Evolutionary conservation across 2,329 filamentous ascomycete species (phyloP).

Genomic region (Trichothecium sympodiale): DNA sequence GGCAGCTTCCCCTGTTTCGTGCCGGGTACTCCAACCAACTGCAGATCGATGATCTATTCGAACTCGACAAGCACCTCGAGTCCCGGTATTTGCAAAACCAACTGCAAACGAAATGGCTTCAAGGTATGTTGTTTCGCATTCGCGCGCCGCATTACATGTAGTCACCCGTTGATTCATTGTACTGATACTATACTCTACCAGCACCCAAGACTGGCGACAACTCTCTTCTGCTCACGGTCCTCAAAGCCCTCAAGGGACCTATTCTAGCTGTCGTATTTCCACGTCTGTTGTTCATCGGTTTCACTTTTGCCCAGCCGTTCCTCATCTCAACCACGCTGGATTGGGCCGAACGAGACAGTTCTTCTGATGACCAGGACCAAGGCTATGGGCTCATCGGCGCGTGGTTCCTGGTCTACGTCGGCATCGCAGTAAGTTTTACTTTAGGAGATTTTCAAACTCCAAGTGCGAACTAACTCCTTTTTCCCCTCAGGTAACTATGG

Average conservation of each 20-base stretch:
- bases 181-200: too few relatives aligned
- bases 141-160: not conserved
- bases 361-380: slow-evolving; percentile 3
- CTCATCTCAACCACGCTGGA: slow-evolving; percentile 12
- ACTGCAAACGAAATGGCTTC: not conserved
- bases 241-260: slow-evolving; percentile 4
- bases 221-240: slow-evolving; percentile 4
- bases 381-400: slow-evolving; percentile 14
- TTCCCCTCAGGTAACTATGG: slow-evolving; percentile 10
- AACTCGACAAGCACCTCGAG: slow-evolving; percentile 5
- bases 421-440: slow-evolving; percentile 11
- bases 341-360: slow-evolving; percentile 10
- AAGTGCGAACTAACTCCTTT: not conserved
- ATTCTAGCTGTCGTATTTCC: slow-evolving; percentile 8
- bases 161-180: too few relatives aligned
- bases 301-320: slow-evolving; percentile 15
- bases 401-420: slow-evolving; percentile 14
- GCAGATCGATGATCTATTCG: slow-evolving; percentile 4
- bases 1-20: slow-evolving; percentile 5
- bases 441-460: not conserved
- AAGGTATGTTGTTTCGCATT: slow-evolving; percentile 3
- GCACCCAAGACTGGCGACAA: not conserved
- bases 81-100: slow-evolving; percentile 2
- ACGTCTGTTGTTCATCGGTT: slow-evolving; percentile 12
- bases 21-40: slow-evolving; percentile 3